Base-by-base conservation (phyloP, 176 grass and related monocot genomes). In the Pontederia crassipes region DNA sequence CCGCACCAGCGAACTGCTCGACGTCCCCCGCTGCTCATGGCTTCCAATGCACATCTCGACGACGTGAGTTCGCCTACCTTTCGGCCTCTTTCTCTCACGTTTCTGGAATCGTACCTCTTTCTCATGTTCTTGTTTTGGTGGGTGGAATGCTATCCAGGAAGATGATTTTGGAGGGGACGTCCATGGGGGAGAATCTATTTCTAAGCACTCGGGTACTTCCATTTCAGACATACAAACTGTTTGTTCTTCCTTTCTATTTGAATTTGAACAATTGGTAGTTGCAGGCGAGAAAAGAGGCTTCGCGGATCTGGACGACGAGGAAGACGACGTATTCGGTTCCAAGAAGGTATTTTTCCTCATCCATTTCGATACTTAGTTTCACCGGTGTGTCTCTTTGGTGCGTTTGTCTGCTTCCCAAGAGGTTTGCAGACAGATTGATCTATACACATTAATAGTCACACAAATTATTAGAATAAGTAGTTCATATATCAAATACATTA, bases 261-360 rank as follows among this genome's bases (percentile, higher is more conserved):
- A 4, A 4, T 17, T 26, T 2, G 17, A 47, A 48, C 46, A 49
- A 47, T 45, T 50, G 2, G 10, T 27, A 1, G 45, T 48, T 56
- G 32, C 64, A 95, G 90, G 77, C 4, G 86, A 80, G 15, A 95
- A 95, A 74, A 86, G 86, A 54, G 65, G 54, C 13, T 90, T 85
- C 66, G 80, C 75, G 46, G 91, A 95, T 77, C 73, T 95, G 48
- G 91, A 90, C 16, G 90, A 95, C 2, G 90, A 95, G 2, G 86
- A 89, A 0, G 90, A 90, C 7, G 91, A 90, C 55, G 81, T 90
- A 35, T 95, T 95, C 47, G 75, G 72, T 48, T 72, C 64, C 15
- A 95, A 95, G 72, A 90, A 90, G 86, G 86, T 90, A 71, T 13
- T 17, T 20, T 35, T n/a, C 1, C 24, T 50, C 47, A 49, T 59